Base-by-base conservation (phyloP, 1,284 basidiomycete genomes). In the Veloboletus limbatus region DNA sequence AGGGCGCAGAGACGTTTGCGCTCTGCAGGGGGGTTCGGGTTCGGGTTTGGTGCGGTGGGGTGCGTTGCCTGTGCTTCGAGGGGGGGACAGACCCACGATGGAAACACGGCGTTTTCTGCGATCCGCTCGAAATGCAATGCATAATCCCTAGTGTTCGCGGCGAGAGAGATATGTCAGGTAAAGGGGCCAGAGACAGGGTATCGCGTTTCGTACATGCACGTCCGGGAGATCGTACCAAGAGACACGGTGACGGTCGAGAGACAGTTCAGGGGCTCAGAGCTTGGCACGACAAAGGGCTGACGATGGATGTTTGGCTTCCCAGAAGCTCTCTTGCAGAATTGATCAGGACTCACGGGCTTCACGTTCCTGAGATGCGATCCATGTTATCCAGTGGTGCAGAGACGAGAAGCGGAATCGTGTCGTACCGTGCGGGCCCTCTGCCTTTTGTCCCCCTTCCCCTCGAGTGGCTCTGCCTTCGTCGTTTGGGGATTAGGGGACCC, bases 61-160 rank as follows among this genome's bases (percentile, higher is more conserved):
- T 8, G 11, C 30, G 28, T 22, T 22, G 13, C 35, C 21, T 37
- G 41, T 2, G 14, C 2, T 10, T 25, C 25, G 2, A 11, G 18
- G 3, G 24, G 8, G 6, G 39, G 11, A 16, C 8, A 9, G 18
- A 28, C 18, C 4, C 25, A 36, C 24, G 34, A 45, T 8, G 55
- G 41, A 32, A 46, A 43, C 10, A 46, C 1, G 0, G 43, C 26
- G 31, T 31, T 28, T 40, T 54, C 57, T n/a, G 36, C 31, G 0
- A 45, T 39, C 6, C n/a, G 34, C 7, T 57, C 54, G 6, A 57
- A 30, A 3, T 32, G 32, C 22, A 28, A 10, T 17, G 52, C 17
- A 6, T 43, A 47, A 25, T 47, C 27, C 33, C 55, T 59, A 11
- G 5, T n/a, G 16, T 3, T 8, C 11, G 10, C n/a, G n/a, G n/a